A percentile compares a stretch with the other conserved stretches of the same genome.
phyloP scores from a whole-genome alignment of 768 basidiomycete genomes.

The Naganishia antarctica region DNA sequence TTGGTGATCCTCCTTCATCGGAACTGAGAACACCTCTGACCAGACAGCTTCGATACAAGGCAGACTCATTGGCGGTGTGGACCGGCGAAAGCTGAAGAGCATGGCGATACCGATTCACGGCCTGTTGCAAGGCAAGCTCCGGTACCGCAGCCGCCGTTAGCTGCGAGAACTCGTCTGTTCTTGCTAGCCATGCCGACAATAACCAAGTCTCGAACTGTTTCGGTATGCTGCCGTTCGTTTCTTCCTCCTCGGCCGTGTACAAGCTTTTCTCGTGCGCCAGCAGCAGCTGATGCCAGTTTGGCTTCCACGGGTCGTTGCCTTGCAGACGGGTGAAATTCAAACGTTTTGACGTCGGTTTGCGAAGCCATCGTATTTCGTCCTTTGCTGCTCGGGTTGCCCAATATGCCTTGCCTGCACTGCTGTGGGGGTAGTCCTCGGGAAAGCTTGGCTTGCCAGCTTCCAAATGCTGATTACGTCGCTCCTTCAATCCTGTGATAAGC shows the following conservation, averaged over 20 bases:
- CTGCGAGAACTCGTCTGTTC: slow-evolving; percentile 45
- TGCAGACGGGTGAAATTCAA: slow-evolving; percentile 64
- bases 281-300: slow-evolving; percentile 60
- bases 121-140: slow-evolving; percentile 54
- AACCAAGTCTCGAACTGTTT: slow-evolving; percentile 59
- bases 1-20: slow-evolving; percentile 65
- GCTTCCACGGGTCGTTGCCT: slow-evolving; percentile 66
- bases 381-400: slow-evolving; percentile 55
- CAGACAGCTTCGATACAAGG: slow-evolving; percentile 61
- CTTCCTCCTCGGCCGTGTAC: slow-evolving; percentile 29
- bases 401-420: slow-evolving; percentile 57
- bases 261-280: slow-evolving; percentile 14
- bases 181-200: slow-evolving; percentile 56
- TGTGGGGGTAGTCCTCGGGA: slow-evolving; percentile 72
- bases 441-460: slow-evolving; percentile 72
- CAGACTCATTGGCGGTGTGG: slow-evolving; percentile 49
- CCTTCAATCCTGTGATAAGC: slow-evolving; percentile 76
- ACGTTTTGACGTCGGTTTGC: slow-evolving; percentile 83
- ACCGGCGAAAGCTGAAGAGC: slow-evolving; percentile 57
- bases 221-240: slow-evolving; percentile 52
- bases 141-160: slow-evolving; percentile 49
- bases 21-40: slow-evolving; percentile 64
- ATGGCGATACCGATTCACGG: slow-evolving; percentile 60
- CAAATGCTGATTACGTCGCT: slow-evolving; percentile 72
- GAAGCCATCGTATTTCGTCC: slow-evolving; percentile 64